These are phyloP conservation scores for Huntiella decipiens DNA, from an alignment of 2,329 filamentous ascomycete species.

Conservation along the genomic window DNA sequence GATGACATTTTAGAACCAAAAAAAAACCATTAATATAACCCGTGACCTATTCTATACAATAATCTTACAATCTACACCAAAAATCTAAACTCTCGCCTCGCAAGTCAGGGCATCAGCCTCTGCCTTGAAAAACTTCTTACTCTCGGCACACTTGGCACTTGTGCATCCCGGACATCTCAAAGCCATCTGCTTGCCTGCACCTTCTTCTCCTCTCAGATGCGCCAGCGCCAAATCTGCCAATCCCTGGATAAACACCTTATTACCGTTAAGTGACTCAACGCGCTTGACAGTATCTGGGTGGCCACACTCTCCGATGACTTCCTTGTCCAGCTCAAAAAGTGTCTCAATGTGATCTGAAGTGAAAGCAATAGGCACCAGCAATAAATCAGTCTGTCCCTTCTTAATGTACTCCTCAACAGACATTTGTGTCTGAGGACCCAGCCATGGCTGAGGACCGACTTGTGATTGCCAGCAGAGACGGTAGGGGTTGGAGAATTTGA, in stretches of 20 bases:
- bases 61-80: too few relatives aligned
- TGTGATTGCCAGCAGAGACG: constrained; percentile 95
- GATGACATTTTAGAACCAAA: too few relatives aligned
- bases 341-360: constrained; percentile 99
- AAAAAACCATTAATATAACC: too few relatives aligned
- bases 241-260: constrained; percentile 72
- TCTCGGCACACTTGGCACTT: constrained; percentile 70
- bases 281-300: constrained; percentile 67
- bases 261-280: constrained; percentile 82
- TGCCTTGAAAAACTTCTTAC: constrained; percentile 43
- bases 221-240: constrained; percentile 70
- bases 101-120: constrained; percentile 4
- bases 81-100: too few relatives aligned
- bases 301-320: constrained; percentile 79
- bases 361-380: constrained; percentile 89
- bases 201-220: constrained; percentile 49
- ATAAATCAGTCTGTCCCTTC: constrained; percentile 77
- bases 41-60: too few relatives aligned
- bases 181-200: constrained; percentile 69
- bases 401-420: constrained; percentile 78
- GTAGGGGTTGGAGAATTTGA: constrained; percentile 79
- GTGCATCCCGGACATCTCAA: constrained; percentile 85
- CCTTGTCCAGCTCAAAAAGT: constrained; percentile 78
- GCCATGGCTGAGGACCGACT: constrained; percentile 86
- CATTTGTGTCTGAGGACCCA: constrained; percentile 79